Base-by-base conservation (phyloP, 129 eudicot genomes). In the Kitagawia praeruptora region DNA sequence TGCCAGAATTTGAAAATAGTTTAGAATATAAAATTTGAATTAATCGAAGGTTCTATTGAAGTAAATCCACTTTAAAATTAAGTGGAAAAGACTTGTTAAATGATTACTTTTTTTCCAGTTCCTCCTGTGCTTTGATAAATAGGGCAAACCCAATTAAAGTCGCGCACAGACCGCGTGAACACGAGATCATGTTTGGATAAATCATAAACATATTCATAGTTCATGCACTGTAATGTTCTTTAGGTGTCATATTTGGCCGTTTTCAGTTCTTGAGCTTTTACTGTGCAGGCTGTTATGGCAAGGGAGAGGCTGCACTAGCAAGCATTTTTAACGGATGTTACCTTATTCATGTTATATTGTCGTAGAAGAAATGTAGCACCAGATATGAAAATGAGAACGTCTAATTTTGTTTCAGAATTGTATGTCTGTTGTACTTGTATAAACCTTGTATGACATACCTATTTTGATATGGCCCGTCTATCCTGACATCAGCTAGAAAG, bases 251-350 rank as follows among this genome's bases (percentile, higher is more conserved):
- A 23, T 58, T 58, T 58, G 8, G 12, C 66, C 66, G 4, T 58
- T 58, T 21, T 58, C 66, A 58, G 12, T n/a, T 58, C 40, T 66
- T 27, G 75, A 5, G 19, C 4, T 77, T 84, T 71, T 44, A 21
- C 78, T 25, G 11, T 76, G 82, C 87, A 91, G 93, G 97, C 86
- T 23, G 58, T 40, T 3, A 85, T 86, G 76, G 97, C 92, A 82
- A 84, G 88, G 80, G 84, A 86, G 81, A 87, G 93, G 82, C 44
- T 89, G 76, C 81, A 77, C 16, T 42, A 82, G 61, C 81, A 81
- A 77, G 70, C 74, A 74, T 48, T 47, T 38, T 74, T 74, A 23
- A 47, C 51, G 25, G 23, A 67, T 67, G 21, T 37, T 48, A 46
- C 63, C 34, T 34, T 61, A n/a, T 7, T 69, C 71, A 7, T 28